A percentile compares a stretch with the other conserved stretches of the same genome.
These are phyloP conservation scores for Plantago elongata DNA, from an alignment of 257 asterid species.

Conservation along the genomic window DNA sequence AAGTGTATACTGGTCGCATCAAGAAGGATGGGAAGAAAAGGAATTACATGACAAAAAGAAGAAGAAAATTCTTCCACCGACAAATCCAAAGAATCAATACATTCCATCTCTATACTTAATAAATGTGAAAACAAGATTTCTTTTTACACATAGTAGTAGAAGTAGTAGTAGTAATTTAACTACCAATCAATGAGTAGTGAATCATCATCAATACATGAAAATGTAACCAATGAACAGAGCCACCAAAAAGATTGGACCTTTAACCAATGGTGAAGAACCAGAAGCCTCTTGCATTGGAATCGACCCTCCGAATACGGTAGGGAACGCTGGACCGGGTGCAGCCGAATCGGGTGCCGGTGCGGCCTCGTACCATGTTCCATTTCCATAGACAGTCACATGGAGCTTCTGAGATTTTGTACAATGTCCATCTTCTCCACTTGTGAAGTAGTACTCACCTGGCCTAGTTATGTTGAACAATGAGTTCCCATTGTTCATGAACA, in stretches of 20 bases:
- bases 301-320: constrained; percentile 51
- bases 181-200: not conserved
- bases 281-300: constrained; percentile 54
- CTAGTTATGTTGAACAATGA: constrained; percentile 63
- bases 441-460: constrained; percentile 64
- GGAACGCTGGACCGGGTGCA: constrained; percentile 64
- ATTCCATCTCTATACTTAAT: constrained; percentile 1
- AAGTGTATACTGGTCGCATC: not conserved
- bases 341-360: constrained; percentile 45
- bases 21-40: not conserved
- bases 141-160: not conserved
- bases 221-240: constrained; percentile 3
- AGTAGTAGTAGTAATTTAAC: no score
- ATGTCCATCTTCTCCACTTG: constrained; percentile 65
- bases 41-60: constrained; percentile 15
- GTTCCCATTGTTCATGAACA: constrained; percentile 71
- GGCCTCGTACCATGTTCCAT: constrained; percentile 45
- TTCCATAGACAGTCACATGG: constrained; percentile 50
- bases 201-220: not conserved
- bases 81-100: constrained; percentile 19
- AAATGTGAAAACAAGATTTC: constrained; percentile 7
- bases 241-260: constrained; percentile 24
- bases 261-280: constrained; percentile 22
- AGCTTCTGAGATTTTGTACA: constrained; percentile 66
- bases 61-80: constrained; percentile 12